Evolutionary conservation across 495 filamentous ascomycete genomes (phyloP).

Genomic region (Penicillium canescens): DNA sequence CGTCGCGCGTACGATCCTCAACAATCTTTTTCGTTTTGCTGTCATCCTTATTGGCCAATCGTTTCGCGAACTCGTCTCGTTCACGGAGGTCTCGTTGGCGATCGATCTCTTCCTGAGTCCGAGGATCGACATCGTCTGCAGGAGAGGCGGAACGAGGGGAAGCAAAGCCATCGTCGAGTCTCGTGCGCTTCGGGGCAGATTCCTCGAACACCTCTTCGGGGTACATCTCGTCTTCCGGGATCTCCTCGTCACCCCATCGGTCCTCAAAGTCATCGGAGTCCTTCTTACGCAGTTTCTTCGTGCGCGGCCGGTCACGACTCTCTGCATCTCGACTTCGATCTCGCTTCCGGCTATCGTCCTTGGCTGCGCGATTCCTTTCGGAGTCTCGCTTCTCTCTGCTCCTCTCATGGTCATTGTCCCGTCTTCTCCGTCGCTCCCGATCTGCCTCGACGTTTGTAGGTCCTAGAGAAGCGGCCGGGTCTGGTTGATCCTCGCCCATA

Average conservation of each 20-base stretch:
- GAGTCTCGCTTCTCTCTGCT: slow-evolving; percentile 14
- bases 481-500: slow-evolving; percentile 71
- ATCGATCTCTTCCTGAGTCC: slow-evolving; percentile 54
- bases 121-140: slow-evolving; percentile 57
- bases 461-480: slow-evolving; percentile 37
- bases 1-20: slow-evolving; percentile 63
- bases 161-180: slow-evolving; percentile 55
- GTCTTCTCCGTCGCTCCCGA: slow-evolving; percentile 42
- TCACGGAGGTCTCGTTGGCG: slow-evolving; percentile 66
- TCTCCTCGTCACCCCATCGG: slow-evolving; percentile 79
- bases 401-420: slow-evolving; percentile 38
- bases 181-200: slow-evolving; percentile 59
- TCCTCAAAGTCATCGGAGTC: slow-evolving; percentile 65
- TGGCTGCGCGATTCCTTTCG: slow-evolving; percentile 29
- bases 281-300: slow-evolving; percentile 55
- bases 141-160: slow-evolving; percentile 45
- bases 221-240: slow-evolving; percentile 41
- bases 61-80: slow-evolving; percentile 71
- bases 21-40: slow-evolving; percentile 73
- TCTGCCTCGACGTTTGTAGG: slow-evolving; percentile 54
- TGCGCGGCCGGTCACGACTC: slow-evolving; percentile 47
- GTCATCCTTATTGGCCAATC: slow-evolving; percentile 68
- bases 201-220: slow-evolving; percentile 48
- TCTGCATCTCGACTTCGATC: slow-evolving; percentile 44
- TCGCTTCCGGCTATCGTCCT: slow-evolving; percentile 42